Base-by-base conservation (phyloP, 192 early-diverging fungal species). In the Allomyces macrogynus region DNA sequence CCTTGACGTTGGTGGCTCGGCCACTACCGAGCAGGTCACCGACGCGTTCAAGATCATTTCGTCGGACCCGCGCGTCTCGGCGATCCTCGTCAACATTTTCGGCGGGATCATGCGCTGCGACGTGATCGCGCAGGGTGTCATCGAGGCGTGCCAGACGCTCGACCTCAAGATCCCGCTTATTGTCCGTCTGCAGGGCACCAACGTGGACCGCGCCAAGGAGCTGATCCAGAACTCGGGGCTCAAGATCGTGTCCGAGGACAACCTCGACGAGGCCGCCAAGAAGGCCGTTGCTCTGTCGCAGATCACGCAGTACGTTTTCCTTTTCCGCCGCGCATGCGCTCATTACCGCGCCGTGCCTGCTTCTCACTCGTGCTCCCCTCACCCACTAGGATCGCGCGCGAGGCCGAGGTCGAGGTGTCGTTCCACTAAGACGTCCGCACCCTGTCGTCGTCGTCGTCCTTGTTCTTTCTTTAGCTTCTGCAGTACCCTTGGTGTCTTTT, bases 101-200 rank as follows among this genome's bases (percentile, higher is more conserved):
- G 93, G 95, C 69, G 95, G 93, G 65, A 99, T 99, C 74, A 99
- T 99, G 93, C 87, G 93, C 65, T 99, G 93, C 78, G 93, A 95
- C 74, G 86, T 99, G 62, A 93, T 97, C 80, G 93, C 95, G 40
- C 82, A 96, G 77, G 95, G 93, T 73, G 93, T 99, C 71, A 95
- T 99, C 78, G 83, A 87, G 16, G 95, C 93, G 61, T 88, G 95
- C 43, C 81, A 88, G 71, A 82, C 94, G 69, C 80, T 99, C 54
- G 88, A 89, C 61, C 82, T 99, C 61, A 83, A 84, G 74, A 86
- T 99, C 62, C 96, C 93, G n/a, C 81, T 99, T 43, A 84, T 99
- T 68, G 93, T 99, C 57, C 87, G 96, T 74, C 85, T 99, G 40
- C 92, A 97, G 77, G 96, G 89, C 62, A 88, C 87, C 61, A 82